phyloP scores from a whole-genome alignment of 306 rosid species.

The Citrullus amarus region DNA sequence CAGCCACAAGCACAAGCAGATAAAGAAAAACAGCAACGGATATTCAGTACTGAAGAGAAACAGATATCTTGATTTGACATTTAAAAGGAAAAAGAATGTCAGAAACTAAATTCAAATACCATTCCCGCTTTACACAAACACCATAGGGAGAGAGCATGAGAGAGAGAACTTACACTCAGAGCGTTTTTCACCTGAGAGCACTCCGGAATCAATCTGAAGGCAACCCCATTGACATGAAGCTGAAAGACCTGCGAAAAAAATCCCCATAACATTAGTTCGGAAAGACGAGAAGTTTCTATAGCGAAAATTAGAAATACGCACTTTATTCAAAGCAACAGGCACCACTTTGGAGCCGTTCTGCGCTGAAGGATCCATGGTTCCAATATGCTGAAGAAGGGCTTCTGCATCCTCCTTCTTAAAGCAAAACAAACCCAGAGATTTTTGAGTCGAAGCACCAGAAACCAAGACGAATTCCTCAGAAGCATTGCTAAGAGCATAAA shows the following conservation, averaged over 20 bases:
- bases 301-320: constrained; percentile 7
- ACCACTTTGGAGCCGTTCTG: constrained; percentile 75
- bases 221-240: constrained; percentile 75
- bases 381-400: constrained; percentile 54
- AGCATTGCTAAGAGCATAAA: constrained; percentile 77
- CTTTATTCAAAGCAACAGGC: constrained; percentile 81
- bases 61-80: not conserved
- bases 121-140: not conserved
- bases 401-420: constrained; percentile 81
- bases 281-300: not conserved
- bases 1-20: not conserved
- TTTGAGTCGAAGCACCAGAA: constrained; percentile 50
- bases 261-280: not conserved
- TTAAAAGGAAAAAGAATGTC: not conserved
- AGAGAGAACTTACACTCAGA: constrained; percentile 31
- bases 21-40: not conserved
- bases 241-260: constrained; percentile 53
- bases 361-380: constrained; percentile 40
- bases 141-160: not conserved
- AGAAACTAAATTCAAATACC: not conserved
- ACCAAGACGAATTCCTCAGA: constrained; percentile 71
- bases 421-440: constrained; percentile 72
- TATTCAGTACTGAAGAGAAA: not conserved
- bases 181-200: constrained; percentile 68
- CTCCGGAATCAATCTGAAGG: constrained; percentile 84